phyloP scores from a whole-genome alignment of 1,284 basidiomycete genomes.

The Ceratobasidium sp. region DNA sequence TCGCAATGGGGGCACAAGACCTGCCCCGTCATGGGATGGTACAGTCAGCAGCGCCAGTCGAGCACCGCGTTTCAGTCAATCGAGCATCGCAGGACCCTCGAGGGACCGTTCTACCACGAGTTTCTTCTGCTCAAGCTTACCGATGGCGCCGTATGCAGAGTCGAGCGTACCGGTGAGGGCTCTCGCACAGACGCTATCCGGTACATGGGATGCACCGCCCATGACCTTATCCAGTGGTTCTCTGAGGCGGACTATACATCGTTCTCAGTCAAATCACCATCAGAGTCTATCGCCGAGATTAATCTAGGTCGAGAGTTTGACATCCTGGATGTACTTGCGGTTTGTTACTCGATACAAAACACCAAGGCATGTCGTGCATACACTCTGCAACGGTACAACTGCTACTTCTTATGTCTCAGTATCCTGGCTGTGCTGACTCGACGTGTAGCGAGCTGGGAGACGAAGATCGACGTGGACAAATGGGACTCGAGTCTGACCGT shows the following conservation, averaged over 20 bases:
- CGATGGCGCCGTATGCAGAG: background rate
- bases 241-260: background rate
- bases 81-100: too few relatives aligned
- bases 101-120: too few relatives aligned
- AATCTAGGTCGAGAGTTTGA: background rate
- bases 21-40: conserved; percentile 5
- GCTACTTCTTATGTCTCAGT: conserved; percentile 11
- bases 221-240: conserved; percentile 35
- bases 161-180: background rate
- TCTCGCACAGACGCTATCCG: conserved; percentile 16
- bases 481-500: background rate
- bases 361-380: background rate
- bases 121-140: too few relatives aligned
- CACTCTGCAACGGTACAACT: conserved; percentile 5
- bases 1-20: background rate
- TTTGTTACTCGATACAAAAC: background rate
- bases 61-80: too few relatives aligned
- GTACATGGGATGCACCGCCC: background rate
- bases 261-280: background rate
- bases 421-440: background rate
- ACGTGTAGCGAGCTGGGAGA: background rate
- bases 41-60: background rate
- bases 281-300: background rate
- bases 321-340: background rate
- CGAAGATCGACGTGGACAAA: background rate